Evolutionary conservation across 352 stramenopile species (phyloP), one percentile per base, ranked within the genome.

Genomic region (Pythium apleroticum): DNA sequence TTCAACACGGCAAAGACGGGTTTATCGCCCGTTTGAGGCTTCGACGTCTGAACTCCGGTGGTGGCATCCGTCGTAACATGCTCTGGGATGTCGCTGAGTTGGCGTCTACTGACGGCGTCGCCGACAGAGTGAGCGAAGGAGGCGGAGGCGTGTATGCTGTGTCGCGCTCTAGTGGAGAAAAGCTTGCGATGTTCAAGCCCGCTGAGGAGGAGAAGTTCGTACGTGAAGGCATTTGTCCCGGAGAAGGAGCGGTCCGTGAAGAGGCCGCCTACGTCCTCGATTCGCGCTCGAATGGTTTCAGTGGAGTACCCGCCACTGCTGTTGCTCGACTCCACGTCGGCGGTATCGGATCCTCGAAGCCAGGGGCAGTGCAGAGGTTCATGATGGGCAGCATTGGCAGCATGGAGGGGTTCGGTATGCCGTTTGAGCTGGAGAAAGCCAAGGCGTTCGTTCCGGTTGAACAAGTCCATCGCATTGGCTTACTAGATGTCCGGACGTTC

Each of bases 391-490:
- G 63, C 27, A 90, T 86, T 37, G 84, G 82, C 1, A 91, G 82
- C 33, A 91, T 93, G 81, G 84, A 93, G 37, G 84, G 88, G 7
- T 92, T 90, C 50, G 88, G 89, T 27, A 91, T 93, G 82, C 79
- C 82, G 3, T 88, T 86, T 24, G 74, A 91, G 17, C 68, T 86
- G 5, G 57, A 65, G 3, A 86, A 86, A 56, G 82, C 84, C 1
- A 65, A 66, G n/a, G 71, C 74, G 48, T 93, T 93, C 41, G 80
- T 88, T 0, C 72, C 80, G 0, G 79, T 89, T 1, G 81, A 90
- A 8, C 84, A 97, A 48, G 82, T 97, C 20, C 88, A 96, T 30
- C 79, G 79, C 52, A 95, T 97, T 46, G 89, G 77, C 0, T 50
- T 96, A 20, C 65, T 97, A 15, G 88, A 97, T 31, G 62, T 95